Conservation (phyloP, 2,329 filamentous ascomycete genomes). For the Calonectria fujianensis region DNA sequence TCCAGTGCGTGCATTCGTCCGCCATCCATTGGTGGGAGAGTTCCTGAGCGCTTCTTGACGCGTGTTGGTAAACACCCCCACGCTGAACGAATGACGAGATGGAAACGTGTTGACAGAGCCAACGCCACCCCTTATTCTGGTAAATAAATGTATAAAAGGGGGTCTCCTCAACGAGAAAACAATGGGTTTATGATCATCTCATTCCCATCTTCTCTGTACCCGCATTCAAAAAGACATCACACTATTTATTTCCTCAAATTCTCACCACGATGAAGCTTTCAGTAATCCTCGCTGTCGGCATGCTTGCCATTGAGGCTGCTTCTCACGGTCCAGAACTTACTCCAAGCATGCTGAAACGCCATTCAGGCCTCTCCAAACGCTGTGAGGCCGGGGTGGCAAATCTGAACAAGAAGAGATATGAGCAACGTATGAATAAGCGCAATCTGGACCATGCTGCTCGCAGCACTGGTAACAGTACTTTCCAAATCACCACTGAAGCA, state of each 20-base stretch:
- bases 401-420: background rate
- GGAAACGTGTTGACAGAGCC: background rate
- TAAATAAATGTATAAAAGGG: too few species aligned
- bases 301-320: background rate
- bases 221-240: background rate
- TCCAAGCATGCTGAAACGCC: background rate
- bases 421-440: background rate
- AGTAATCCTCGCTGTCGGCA: background rate
- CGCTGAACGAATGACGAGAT: background rate
- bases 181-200: background rate
- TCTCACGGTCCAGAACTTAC: background rate
- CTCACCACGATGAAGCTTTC: background rate
- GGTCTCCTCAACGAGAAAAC: too few species aligned
- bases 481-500: background rate
- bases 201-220: background rate
- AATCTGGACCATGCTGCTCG: background rate
- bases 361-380: background rate
- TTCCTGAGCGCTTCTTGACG: background rate
- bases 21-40: background rate
- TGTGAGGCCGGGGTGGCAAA: background rate
- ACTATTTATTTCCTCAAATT: background rate
- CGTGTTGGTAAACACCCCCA: background rate
- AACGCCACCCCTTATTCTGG: background rate
- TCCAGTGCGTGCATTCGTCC: background rate
- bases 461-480: background rate